Evolutionary conservation across 768 basidiomycete species (phyloP).

Genomic region (Lyophyllum semitale): DNA sequence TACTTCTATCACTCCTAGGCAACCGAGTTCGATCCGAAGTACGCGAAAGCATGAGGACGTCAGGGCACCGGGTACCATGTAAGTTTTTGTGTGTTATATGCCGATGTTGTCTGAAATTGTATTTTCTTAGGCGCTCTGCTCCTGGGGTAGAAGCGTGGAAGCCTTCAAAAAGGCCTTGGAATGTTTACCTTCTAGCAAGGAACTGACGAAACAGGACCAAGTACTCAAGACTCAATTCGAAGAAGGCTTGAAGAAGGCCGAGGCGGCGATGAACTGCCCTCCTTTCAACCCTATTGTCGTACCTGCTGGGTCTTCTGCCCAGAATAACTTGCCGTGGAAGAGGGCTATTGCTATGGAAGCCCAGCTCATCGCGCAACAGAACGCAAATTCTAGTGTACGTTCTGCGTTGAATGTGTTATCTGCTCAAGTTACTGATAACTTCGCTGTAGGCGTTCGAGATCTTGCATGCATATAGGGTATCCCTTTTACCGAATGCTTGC

Average conservation of each 20-base stretch:
- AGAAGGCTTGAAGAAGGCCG: constrained; percentile 26
- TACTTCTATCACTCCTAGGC: constrained; percentile 30
- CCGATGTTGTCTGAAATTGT: background rate
- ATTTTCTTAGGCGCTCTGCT: constrained; percentile 22
- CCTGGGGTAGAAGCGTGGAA: constrained; percentile 17
- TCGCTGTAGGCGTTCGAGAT: constrained; percentile 33
- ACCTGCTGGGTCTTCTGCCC: background rate
- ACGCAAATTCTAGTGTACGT: constrained; percentile 22
- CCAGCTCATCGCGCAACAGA: constrained; percentile 15
- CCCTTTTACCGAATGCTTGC: background rate
- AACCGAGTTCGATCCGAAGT: constrained; percentile 38
- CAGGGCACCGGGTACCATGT: constrained; percentile 36
- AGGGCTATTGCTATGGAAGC: constrained; percentile 23
- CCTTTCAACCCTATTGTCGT: background rate
- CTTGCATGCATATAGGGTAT: constrained; percentile 30
- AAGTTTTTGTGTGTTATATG: background rate
- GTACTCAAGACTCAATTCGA: constrained; percentile 37
- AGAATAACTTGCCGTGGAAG: constrained; percentile 26
- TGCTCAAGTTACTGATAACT: background rate
- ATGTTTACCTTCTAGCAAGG: constrained; percentile 25
- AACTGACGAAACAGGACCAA: constrained; percentile 30
- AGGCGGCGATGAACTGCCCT: constrained; percentile 3
- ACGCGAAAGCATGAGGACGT: constrained; percentile 44
- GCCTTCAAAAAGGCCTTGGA: constrained; percentile 34
- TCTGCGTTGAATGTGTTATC: background rate